Conservation (phyloP, 768 basidiomycete genomes). For the Lactifluus volemus region DNA sequence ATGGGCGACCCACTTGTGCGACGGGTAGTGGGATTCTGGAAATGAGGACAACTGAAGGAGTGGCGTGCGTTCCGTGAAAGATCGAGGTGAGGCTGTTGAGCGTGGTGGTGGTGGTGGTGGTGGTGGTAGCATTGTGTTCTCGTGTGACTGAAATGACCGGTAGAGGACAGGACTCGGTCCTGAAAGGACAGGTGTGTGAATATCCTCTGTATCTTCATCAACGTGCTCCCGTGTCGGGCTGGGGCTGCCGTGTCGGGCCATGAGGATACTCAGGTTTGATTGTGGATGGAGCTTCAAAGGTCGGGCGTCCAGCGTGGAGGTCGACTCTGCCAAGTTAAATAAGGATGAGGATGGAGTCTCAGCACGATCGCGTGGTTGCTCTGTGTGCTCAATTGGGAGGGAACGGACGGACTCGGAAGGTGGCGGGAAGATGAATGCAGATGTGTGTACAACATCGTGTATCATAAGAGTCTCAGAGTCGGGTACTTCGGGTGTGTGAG, state of each 20-base stretch:
- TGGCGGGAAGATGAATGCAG: constrained; percentile 14
- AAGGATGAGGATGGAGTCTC: constrained; percentile 24
- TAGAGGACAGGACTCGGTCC: background rate
- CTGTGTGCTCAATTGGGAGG: constrained; percentile 8
- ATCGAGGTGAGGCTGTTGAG: background rate
- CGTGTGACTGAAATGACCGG: background rate
- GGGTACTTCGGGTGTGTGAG: constrained; percentile 30
- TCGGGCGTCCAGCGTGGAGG: constrained; percentile 19
- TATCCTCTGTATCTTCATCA: constrained; percentile 1
- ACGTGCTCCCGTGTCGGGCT: constrained; percentile 8
- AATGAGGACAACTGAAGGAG: constrained; percentile 12
- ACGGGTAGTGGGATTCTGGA: background rate
- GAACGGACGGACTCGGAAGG: constrained; percentile 13
- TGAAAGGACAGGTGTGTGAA: constrained; percentile 3
- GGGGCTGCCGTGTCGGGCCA: constrained; percentile 22
- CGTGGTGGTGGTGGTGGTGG: background rate
- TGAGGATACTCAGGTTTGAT: constrained; percentile 31
- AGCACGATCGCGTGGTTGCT: constrained; percentile 6
- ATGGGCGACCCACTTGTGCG: constrained; percentile 10
- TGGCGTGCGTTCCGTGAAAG: constrained; percentile 10
- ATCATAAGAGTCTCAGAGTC: constrained; percentile 27
- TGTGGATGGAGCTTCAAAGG: constrained; percentile 18
- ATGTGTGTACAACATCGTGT: constrained; percentile 8
- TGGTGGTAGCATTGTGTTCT: background rate
- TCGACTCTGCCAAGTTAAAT: constrained; percentile 18